Base-by-base conservation (phyloP, 177 flowering plant species). In the Vitis hybrid region DNA sequence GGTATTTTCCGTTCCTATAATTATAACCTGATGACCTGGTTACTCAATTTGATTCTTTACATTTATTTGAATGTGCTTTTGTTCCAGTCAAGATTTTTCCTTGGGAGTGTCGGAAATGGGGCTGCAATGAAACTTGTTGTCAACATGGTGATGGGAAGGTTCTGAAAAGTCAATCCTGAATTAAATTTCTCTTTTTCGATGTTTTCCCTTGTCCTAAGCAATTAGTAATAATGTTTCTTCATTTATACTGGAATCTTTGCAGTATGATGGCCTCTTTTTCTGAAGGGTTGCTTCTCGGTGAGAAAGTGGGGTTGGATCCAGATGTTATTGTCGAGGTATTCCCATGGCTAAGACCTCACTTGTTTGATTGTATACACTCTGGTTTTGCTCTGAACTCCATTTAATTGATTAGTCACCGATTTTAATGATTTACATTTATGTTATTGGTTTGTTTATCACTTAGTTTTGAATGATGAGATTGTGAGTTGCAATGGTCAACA, bases 121-220 rank as follows among this genome's bases (percentile, higher is more conserved):
- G 98, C 98, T 71, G 97, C 98, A 1, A 94, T 94, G 98, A 94
- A 94, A 74, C 97, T 94, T 56, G 93, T 94, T 49, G 95, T 94
- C 68, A 94, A 94, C 85, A 94, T 92, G 98, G 84, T 94, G 76
- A 94, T 94, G 98, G 98, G 97, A 82, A 92, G 98, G 98, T 94
- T 50, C 54, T 60, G 73, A 14, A 34, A 10, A 56, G 18, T 57
- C 73, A 29, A 16, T 10, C 10, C 66, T 6, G 50, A 7, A 8
- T 45, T 45, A 5, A 34, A 34, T 8, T 2, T 31, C 64, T 16
- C 34, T 15, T 63, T 45, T 18, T 14, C 53, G 6, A 34, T 34
- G 39, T 68, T 71, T 53, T 26, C 26, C 19, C 16, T 39, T 50
- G 2, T 67, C 59, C 13, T 56, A 18, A 50, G 29, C 64, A 11